Evolutionary conservation across 805 yeast genomes (phyloP), one percentile per base, ranked within the genome.

Genomic region (Lachancea waltii): DNA sequence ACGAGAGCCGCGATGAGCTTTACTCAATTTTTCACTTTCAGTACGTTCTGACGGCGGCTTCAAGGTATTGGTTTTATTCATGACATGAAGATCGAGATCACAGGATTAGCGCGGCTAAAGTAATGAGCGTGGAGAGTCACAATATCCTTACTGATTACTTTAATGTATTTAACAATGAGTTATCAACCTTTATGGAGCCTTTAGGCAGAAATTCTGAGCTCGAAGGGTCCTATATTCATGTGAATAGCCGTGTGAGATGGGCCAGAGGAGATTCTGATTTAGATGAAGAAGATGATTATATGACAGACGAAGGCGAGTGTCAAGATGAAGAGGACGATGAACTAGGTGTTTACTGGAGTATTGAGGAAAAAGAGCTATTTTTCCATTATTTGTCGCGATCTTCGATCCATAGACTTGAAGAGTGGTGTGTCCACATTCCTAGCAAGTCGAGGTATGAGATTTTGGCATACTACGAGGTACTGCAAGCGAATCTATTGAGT

Each of bases 321-420:
- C n/a, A n/a, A n/a, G n/a, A n/a, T n/a, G n/a, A n/a, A n/a, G 32
- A 36, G n/a, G 33, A 24, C 20, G 28, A 15, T 13, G 20, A 21
- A 8, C 24, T 53, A 14, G 64, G 64, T 7, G 44, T 42, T 8
- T 36, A 42, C 18, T 60, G 64, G 64, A 46, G 41, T 5, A 43
- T 47, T 1, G 24, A 37, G 7, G 64, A 60, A 38, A 60, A 60
- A 39, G 41, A 53, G n/a, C 25, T 46, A 2, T 60, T 60, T 35
- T 60, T 60, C 43, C 50, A 47, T 25, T 43, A 51, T 27, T 27
- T 60, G 3, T 49, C 55, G 13, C 31, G 64, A 14, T 53, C 48
- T 35, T 51, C 60, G 6, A 58, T 60, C 14, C 63, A 60, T 41
- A 38, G 52, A n/a, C 19, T 60, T 3, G 60, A 55, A 23, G 55